These are phyloP conservation scores for Colletotrichum magnum DNA, from an alignment of 2,329 filamentous ascomycete species.

Conservation along the genomic window DNA sequence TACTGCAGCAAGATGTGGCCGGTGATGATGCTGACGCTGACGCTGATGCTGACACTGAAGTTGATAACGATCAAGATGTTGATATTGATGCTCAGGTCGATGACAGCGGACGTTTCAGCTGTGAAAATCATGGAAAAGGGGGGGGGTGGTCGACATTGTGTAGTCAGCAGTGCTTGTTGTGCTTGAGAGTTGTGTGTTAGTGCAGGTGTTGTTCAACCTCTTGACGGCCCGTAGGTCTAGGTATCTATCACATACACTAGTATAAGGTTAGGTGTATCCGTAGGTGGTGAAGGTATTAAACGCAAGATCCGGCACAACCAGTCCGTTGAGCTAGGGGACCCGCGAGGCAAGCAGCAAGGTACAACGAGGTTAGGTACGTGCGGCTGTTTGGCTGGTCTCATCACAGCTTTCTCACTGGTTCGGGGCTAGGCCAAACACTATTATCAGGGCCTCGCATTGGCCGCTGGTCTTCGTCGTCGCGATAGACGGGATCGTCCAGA, in stretches of 20 bases:
- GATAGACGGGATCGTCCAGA: constrained; percentile 30
- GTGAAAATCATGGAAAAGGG: constrained; percentile 10
- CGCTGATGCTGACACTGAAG: constrained; percentile 11
- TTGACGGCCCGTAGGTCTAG: no score
- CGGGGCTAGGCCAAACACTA: constrained; percentile 15
- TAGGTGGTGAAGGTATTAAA: not conserved
- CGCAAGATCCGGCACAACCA: constrained; percentile 7
- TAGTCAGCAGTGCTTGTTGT: constrained; percentile 10
- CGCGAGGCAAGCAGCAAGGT: no score
- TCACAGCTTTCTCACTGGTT: constrained; percentile 8
- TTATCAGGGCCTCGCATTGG: not conserved
- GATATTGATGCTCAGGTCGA: constrained; percentile 1
- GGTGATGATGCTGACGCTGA: constrained; percentile 2
- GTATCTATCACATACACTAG: no score
- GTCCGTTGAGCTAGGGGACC: not conserved
- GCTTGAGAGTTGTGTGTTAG: constrained; percentile 5
- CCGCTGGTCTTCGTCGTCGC: constrained; percentile 3
- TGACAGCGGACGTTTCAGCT: not conserved
- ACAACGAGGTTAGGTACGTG: not conserved
- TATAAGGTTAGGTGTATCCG: no score
- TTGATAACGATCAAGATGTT: constrained; percentile 1
- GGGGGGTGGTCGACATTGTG: not conserved
- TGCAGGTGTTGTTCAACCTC: not conserved
- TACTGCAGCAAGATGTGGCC: constrained; percentile 6
- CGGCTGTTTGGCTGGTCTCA: constrained; percentile 16